Evolutionary conservation across 2,329 filamentous ascomycete genomes (phyloP).

Genomic region (Cladosporium sp.): DNA sequence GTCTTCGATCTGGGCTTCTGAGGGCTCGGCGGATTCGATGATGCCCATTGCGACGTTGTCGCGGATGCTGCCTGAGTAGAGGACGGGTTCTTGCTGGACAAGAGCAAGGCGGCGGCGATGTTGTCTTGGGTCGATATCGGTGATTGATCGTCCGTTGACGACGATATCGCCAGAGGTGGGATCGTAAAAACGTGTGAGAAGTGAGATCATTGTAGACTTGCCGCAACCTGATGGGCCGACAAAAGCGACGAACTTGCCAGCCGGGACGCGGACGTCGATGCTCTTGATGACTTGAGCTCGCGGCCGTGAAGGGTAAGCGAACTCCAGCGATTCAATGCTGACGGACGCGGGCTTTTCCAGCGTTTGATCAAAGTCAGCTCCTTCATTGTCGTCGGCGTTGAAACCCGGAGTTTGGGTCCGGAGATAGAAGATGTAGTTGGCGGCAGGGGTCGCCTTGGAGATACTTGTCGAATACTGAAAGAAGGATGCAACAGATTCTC

Average conservation of each 20-base stretch:
- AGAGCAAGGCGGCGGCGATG: slow-evolving; percentile 40
- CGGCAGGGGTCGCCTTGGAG: slow-evolving; percentile 30
- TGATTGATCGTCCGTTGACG: slow-evolving; percentile 38
- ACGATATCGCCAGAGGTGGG: slow-evolving; percentile 55
- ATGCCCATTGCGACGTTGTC: slow-evolving; percentile 32
- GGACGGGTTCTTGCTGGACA: slow-evolving; percentile 42
- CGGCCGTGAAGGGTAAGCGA: slow-evolving; percentile 35
- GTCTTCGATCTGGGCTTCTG: slow-evolving; percentile 13
- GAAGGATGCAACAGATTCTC: slow-evolving; percentile 60
- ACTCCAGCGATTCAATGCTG: slow-evolving; percentile 32
- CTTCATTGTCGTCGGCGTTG: slow-evolving; percentile 17
- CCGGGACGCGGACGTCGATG: slow-evolving; percentile 31
- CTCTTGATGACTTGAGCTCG: slow-evolving; percentile 32
- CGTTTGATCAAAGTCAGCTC: slow-evolving; percentile 32
- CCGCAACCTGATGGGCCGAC: slow-evolving; percentile 66
- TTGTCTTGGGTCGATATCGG: slow-evolving; percentile 27
- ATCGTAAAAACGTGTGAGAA: slow-evolving; percentile 64
- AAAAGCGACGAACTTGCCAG: slow-evolving; percentile 57
- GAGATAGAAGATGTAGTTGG: slow-evolving; percentile 43
- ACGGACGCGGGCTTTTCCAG: slow-evolving; percentile 14
- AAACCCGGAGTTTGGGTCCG: slow-evolving; percentile 28
- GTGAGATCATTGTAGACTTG: slow-evolving; percentile 63
- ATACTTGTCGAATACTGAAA: slow-evolving; percentile 52
- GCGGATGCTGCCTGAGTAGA: slow-evolving; percentile 39
- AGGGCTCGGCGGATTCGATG: slow-evolving; percentile 5